These are phyloP conservation scores for Pseudonitzschia delicatissima DNA, from an alignment of 108 stramenopile genomes.

Conservation along the genomic window DNA sequence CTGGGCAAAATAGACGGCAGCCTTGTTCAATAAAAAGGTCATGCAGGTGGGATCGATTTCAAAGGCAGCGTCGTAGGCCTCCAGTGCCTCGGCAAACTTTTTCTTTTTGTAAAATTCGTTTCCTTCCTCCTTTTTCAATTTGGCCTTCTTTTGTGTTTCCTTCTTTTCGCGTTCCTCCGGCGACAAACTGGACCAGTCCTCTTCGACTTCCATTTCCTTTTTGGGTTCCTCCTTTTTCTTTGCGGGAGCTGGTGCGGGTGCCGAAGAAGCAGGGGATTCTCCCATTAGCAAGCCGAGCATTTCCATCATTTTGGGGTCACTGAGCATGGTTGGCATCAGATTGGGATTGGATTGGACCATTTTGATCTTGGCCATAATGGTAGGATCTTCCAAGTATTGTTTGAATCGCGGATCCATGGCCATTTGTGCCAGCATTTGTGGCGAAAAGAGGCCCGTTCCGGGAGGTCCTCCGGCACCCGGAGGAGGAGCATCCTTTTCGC, in stretches of 20 bases:
- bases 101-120: constrained; percentile 93
- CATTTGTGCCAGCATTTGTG: constrained; percentile 86
- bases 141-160: constrained; percentile 74
- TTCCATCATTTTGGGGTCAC: constrained; percentile 83
- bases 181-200: constrained; percentile 67
- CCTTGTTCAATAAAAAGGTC: constrained; percentile 94
- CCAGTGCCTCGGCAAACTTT: constrained; percentile 94
- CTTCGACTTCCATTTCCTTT: constrained; percentile 64
- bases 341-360: constrained; percentile 89
- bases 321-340: constrained; percentile 70
- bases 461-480: constrained; percentile 25
- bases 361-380: constrained; percentile 90
- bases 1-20: constrained; percentile 92
- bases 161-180: constrained; percentile 84
- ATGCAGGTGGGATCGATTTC: constrained; percentile 94
- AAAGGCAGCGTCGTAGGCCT: constrained; percentile 96
- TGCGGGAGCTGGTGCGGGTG: constrained; percentile 30
- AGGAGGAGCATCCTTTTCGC: constrained; percentile 79
- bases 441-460: constrained; percentile 72
- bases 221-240: constrained; percentile 24
- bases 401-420: constrained; percentile 89
- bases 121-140: constrained; percentile 84
- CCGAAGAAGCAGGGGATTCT: constrained; percentile 35
- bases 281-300: constrained; percentile 78
- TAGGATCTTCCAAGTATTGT: constrained; percentile 86